Percentiles rank a stretch among this genome's conserved stretches.
Evolutionary conservation across 345 rosid species (phyloP).

Genomic region (Murraya koenigii): DNA sequence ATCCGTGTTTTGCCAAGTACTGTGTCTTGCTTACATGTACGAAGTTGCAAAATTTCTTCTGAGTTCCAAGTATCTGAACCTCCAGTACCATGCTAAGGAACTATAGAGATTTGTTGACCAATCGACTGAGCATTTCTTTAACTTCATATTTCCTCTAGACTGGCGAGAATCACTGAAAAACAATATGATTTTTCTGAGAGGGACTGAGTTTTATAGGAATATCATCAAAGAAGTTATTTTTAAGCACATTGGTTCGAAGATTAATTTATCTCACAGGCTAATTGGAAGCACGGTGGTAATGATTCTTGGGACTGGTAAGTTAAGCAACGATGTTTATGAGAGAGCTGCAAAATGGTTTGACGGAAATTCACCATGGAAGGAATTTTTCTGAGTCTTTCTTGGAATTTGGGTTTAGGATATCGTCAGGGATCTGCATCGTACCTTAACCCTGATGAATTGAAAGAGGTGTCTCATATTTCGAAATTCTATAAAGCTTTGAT

Average conservation of each 20-base stretch:
- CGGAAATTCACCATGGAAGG: slow-evolving; percentile 29
- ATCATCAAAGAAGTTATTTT: slow-evolving; percentile 23
- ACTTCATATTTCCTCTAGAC: slow-evolving; percentile 34
- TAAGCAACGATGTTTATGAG: background rate
- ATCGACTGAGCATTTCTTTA: slow-evolving; percentile 20
- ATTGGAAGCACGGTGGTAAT: slow-evolving; percentile 33
- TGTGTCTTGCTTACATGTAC: slow-evolving; percentile 21
- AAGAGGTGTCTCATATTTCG: background rate
- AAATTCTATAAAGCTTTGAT: slow-evolving; percentile 30
- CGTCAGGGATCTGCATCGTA: background rate
- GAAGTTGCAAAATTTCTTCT: slow-evolving; percentile 37
- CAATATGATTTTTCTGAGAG: slow-evolving; percentile 32
- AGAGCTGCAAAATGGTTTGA: slow-evolving; percentile 9
- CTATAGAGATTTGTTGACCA: slow-evolving; percentile 11
- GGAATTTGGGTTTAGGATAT: background rate
- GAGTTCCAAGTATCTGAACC: slow-evolving; percentile 10
- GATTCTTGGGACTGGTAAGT: slow-evolving; percentile 42
- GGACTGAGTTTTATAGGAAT: slow-evolving; percentile 19
- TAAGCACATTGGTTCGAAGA: background rate
- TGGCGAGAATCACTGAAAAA: slow-evolving; percentile 28
- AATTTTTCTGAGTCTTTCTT: slow-evolving; percentile 25
- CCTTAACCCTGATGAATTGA: background rate
- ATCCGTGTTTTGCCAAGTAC: slow-evolving; percentile 23
- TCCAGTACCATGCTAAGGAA: background rate
- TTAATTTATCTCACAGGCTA: slow-evolving; percentile 28